phyloP scores from a whole-genome alignment of 2,329 filamentous ascomycete genomes.

The Botryotinia narcissicola region DNA sequence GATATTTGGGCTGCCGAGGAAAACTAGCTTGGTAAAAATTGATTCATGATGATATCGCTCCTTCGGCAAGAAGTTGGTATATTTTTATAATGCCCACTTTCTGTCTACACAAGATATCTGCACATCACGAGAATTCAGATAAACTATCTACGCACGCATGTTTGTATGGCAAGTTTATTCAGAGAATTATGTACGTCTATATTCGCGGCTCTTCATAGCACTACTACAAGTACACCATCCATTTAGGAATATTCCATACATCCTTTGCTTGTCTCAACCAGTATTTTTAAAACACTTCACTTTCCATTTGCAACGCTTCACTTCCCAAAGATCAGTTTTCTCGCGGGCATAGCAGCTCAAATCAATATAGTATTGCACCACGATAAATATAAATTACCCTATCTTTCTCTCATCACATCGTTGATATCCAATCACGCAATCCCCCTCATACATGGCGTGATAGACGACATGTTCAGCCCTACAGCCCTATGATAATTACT shows the following conservation, averaged over 20 bases:
- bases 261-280: background rate
- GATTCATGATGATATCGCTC: no score
- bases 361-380: background rate
- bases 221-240: no score
- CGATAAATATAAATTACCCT: background rate
- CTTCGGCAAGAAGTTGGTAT: no score
- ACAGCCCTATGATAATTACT: background rate
- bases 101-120: background rate
- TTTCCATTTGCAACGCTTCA: background rate
- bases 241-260: no score
- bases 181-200: accelerated
- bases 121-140: background rate
- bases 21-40: background rate
- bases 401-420: background rate
- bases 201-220: no score
- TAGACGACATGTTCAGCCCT: background rate
- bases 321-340: no score
- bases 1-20: accelerated
- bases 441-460: background rate
- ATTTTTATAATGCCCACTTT: background rate
- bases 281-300: no score
- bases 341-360: background rate
- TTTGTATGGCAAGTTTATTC: background rate
- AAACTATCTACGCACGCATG: accelerated
- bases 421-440: background rate